These are phyloP conservation scores for Lactarius tabidus DNA, from an alignment of 768 basidiomycete species.

Conservation along the genomic window DNA sequence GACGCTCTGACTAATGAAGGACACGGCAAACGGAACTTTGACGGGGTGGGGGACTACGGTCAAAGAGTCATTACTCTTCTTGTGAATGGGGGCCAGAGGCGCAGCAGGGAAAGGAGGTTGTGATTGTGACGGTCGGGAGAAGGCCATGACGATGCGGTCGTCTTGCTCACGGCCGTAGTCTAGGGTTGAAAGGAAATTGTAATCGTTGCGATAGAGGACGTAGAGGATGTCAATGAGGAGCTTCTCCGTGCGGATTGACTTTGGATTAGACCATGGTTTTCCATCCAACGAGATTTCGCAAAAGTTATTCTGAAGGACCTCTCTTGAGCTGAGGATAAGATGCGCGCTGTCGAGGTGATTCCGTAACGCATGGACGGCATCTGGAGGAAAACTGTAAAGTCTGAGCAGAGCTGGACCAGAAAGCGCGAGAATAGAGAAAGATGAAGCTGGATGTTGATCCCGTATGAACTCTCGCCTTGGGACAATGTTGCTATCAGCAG, in stretches of 20 bases:
- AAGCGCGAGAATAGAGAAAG: conserved; percentile 69
- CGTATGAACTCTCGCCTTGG: conserved; percentile 73
- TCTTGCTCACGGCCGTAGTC: conserved; percentile 77
- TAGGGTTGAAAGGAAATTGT: conserved; percentile 59
- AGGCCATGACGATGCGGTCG: conserved; percentile 66
- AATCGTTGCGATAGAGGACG: conserved; percentile 59
- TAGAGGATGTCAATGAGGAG: conserved; percentile 64
- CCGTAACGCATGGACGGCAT: conserved; percentile 50
- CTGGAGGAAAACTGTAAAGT: conserved; percentile 62
- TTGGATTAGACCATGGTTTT: conserved; percentile 71
- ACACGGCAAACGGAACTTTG: conserved; percentile 56
- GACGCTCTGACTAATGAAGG: conserved; percentile 61
- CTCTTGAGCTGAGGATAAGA: conserved; percentile 45
- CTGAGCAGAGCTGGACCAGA: conserved; percentile 59
- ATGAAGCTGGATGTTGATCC: conserved; percentile 50
- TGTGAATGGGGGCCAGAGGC: conserved; percentile 32
- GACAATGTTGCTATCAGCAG: conserved; percentile 49
- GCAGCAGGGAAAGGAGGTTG: conserved; percentile 34
- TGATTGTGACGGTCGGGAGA: conserved; percentile 45
- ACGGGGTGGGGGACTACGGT: not conserved
- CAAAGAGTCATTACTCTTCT: conserved; percentile 23
- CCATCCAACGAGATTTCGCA: conserved; percentile 64
- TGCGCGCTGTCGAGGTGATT: conserved; percentile 48
- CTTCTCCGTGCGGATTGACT: conserved; percentile 60
- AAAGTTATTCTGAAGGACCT: conserved; percentile 54